Base-by-base conservation (phyloP, 2,329 filamentous ascomycete genomes). In the Sclerotiophoma versabilis region DNA sequence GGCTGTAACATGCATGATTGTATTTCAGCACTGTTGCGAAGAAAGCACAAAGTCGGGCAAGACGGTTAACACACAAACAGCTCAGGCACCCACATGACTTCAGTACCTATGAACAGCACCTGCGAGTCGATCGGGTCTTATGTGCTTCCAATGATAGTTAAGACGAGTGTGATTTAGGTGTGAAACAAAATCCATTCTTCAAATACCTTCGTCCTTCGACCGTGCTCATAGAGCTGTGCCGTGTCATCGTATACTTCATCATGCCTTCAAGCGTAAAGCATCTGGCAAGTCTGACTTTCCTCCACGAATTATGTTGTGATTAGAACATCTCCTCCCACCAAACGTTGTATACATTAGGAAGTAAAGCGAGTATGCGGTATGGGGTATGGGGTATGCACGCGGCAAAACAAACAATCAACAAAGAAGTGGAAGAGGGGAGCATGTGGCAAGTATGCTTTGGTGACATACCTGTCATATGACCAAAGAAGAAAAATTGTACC, bases 321-420 rank as follows among this genome's bases (percentile, higher is more conserved):
- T 30, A 39, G 22, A 37, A 23, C 39, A 33, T 51, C 22, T 39
- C 23, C 44, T 27, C 39, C 39, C 41, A 27, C 34, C 39, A 36
- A 49, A 45, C 26, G 27, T 49, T 32, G 36, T 46, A 49, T 54
- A 54, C 51, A 54, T 54, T 54, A 54, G 11, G 41, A 45, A 45
- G 45, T 42, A 49, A 49, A 49, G 33, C 32, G 42, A n/a, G 20
- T 37, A 32, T 36, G 33, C 36, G 47, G 25, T 45, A 42, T 50
- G 49, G 45, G 39, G 48, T 51, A 51, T 51, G 39, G 26, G 41
- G 33, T 49, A 54, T 39, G 51, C 32, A 37, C 41, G 26, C 26
- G 39, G 15, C 22, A 14, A 41, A 34, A 26, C 10, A 39, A 43
- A 32, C 15, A 36, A 55, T 36, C 12, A 38, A 51, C 34, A 27